A percentile compares a stretch with the other conserved stretches of the same genome.
phyloP scores from a whole-genome alignment of 1,284 basidiomycete species.

The Marasmius fiardii region DNA sequence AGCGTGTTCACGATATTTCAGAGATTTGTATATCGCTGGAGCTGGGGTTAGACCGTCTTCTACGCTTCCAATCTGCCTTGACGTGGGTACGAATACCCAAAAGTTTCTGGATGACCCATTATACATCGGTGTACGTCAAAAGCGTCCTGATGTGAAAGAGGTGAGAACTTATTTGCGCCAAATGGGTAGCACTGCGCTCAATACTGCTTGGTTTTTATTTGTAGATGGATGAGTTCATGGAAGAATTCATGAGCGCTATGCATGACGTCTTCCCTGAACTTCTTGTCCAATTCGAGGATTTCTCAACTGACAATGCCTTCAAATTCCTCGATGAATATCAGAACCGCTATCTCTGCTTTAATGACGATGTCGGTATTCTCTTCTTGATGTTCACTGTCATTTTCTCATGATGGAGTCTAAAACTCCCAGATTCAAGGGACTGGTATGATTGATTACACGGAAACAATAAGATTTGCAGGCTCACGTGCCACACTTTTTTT shows the following conservation, averaged over 20 bases:
- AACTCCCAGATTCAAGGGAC: constrained; percentile 53
- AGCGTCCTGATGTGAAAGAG: constrained; percentile 50
- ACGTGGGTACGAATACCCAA: constrained; percentile 79
- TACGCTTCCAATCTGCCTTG: constrained; percentile 70
- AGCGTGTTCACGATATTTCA: constrained; percentile 16
- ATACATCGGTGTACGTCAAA: constrained; percentile 72
- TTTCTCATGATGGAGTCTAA: constrained; percentile 14
- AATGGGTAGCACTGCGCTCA: not conserved
- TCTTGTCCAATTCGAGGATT: constrained; percentile 82
- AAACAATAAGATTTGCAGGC: not conserved
- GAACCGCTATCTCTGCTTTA: constrained; percentile 65
- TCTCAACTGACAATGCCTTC: constrained; percentile 77
- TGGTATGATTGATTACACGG: constrained; percentile 22
- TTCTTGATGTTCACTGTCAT: constrained; percentile 2
- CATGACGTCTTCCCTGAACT: constrained; percentile 65
- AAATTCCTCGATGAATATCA: constrained; percentile 66
- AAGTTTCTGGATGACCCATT: constrained; percentile 74
- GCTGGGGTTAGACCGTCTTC: constrained; percentile 55
- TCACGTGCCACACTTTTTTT: not conserved
- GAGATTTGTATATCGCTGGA: constrained; percentile 74
- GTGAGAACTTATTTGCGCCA: constrained; percentile 23
- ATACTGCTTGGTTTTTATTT: not conserved
- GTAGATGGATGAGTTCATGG: constrained; percentile 74
- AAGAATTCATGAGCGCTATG: constrained; percentile 79
- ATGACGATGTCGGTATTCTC: constrained; percentile 64